These are phyloP conservation scores for Metroxylon sagu DNA, from an alignment of 176 grass and related monocot genomes.

Conservation along the genomic window DNA sequence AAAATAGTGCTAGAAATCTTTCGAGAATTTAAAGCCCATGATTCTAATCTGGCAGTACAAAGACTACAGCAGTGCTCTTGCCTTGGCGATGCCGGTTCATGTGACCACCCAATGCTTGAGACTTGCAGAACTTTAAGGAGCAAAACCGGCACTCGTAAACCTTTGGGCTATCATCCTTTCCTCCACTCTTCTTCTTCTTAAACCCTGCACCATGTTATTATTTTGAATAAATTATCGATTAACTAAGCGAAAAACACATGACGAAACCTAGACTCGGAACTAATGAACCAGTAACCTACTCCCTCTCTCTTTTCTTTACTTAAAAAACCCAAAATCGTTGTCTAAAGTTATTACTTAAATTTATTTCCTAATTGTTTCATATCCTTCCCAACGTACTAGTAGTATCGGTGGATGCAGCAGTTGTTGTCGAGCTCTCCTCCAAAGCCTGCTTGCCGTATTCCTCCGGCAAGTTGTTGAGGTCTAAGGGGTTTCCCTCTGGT, in stretches of 20 bases:
- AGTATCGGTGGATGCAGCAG: slow-evolving; percentile 56
- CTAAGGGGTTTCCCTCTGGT: slow-evolving; percentile 68
- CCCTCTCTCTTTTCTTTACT: no score
- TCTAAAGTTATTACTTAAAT: no score
- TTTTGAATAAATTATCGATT: no score
- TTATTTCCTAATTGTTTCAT: not conserved
- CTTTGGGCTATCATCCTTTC: slow-evolving; percentile 66
- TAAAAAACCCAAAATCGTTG: no score
- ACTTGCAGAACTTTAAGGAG: slow-evolving; percentile 92
- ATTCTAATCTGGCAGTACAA: not conserved
- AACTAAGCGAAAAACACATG: no score
- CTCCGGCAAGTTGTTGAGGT: slow-evolving; percentile 94
- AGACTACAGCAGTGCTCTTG: slow-evolving; percentile 16
- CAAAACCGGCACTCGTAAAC: slow-evolving; percentile 94
- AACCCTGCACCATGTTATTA: slow-evolving; percentile 33
- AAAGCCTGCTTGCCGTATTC: slow-evolving; percentile 70
- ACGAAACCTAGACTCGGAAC: no score
- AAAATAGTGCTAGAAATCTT: no score
- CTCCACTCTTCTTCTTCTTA: slow-evolving; percentile 68
- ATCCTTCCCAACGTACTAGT: slow-evolving; percentile 9
- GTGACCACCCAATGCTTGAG: slow-evolving; percentile 94
- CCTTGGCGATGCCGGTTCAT: slow-evolving; percentile 99
- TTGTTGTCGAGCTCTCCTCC: slow-evolving; percentile 85
- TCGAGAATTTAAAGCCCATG: no score
- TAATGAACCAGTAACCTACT: no score